Conservation (phyloP, 371 early-diverging fungal species). For the Mortierella sp. region DNA sequence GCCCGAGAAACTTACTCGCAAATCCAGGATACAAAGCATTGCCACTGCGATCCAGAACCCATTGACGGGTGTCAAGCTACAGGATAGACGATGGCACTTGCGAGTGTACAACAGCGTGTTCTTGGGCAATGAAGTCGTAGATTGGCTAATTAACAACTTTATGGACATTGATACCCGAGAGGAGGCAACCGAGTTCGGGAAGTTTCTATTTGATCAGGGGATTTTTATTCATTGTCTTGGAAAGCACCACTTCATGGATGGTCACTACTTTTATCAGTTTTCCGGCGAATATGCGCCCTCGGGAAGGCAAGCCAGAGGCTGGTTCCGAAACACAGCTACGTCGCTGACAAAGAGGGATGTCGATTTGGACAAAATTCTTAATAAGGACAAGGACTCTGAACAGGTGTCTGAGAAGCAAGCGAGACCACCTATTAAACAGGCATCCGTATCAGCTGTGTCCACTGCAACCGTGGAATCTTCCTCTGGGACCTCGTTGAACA, state of each 20-base stretch:
- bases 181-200: slow-evolving; percentile 89
- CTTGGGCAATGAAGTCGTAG: slow-evolving; percentile 89
- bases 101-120: slow-evolving; percentile 81
- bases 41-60: slow-evolving; percentile 83
- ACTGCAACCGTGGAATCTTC: slow-evolving; percentile 22
- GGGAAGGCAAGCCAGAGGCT: slow-evolving; percentile 56
- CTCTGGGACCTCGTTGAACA: not conserved
- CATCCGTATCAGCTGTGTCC: slow-evolving; percentile 27
- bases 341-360: slow-evolving; percentile 55
- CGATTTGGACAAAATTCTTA: slow-evolving; percentile 40
- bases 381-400: slow-evolving; percentile 28
- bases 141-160: slow-evolving; percentile 90
- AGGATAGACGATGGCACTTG: slow-evolving; percentile 94
- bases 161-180: slow-evolving; percentile 83
- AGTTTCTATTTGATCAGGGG: slow-evolving; percentile 79
- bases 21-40: slow-evolving; percentile 72
- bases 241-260: slow-evolving; percentile 88
- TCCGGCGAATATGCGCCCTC: slow-evolving; percentile 69
- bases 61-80: slow-evolving; percentile 75
- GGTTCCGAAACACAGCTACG: slow-evolving; percentile 45
- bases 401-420: slow-evolving; percentile 26
- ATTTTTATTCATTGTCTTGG: slow-evolving; percentile 84
- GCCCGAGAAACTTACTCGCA: slow-evolving; percentile 53
- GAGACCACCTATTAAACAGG: slow-evolving; percentile 25
- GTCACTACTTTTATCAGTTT: slow-evolving; percentile 92